Percentiles rank a stretch among this genome's conserved stretches.
Evolutionary conservation across 257 asterid species (phyloP).

Genomic region (Solanum appendiculatum): DNA sequence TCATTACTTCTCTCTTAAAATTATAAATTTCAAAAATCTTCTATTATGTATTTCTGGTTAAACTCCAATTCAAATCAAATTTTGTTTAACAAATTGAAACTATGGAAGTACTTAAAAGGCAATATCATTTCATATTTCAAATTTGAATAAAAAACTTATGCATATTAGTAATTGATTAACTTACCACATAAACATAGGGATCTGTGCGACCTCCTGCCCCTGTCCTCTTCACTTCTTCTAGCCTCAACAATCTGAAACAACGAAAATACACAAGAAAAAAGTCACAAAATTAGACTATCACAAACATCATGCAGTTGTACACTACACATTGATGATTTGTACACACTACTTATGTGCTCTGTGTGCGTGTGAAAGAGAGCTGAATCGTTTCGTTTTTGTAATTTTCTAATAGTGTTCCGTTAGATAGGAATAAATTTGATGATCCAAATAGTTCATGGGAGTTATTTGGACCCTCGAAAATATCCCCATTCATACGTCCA

Average conservation of each 20-base stretch:
- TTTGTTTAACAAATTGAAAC: too few relatives aligned
- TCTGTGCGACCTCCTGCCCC: slow-evolving; percentile 89
- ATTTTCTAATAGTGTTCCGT: neutral
- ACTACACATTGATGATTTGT: neutral
- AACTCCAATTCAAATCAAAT: too few relatives aligned
- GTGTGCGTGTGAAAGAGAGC: neutral
- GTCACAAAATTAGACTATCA: neutral
- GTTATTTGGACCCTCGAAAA: neutral
- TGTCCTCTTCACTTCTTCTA: slow-evolving; percentile 58
- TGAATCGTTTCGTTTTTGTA: neutral
- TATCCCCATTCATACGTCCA: neutral
- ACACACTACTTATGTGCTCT: neutral
- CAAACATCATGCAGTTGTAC: neutral
- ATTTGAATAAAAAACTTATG: too few relatives aligned
- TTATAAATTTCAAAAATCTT: too few relatives aligned
- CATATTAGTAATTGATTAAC: neutral
- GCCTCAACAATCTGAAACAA: slow-evolving; percentile 60
- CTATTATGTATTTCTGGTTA: too few relatives aligned
- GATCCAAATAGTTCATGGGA: neutral
- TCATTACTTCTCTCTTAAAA: too few relatives aligned
- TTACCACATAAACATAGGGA: slow-evolving; percentile 83
- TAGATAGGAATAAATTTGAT: neutral
- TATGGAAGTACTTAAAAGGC: too few relatives aligned
- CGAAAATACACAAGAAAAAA: slow-evolving; percentile 1
- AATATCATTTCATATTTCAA: too few relatives aligned